Evolutionary conservation across 306 rosid genomes (phyloP).

Genomic region (Gillenia trifoliata): DNA sequence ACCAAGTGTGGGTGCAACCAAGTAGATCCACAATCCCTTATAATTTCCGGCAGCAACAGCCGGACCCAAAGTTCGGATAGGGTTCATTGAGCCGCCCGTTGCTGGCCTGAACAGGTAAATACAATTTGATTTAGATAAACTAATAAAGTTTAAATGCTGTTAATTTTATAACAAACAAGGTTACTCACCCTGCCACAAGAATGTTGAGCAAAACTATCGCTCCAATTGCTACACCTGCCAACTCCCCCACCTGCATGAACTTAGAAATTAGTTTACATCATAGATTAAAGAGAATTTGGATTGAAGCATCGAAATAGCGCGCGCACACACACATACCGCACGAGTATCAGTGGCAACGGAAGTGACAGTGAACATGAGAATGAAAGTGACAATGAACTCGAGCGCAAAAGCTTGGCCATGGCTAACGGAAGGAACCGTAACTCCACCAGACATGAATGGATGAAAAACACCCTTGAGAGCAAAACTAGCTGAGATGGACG

Average conservation of each 20-base stretch:
- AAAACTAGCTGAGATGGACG: slow-evolving; percentile 31
- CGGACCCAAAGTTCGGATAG: slow-evolving; percentile 60
- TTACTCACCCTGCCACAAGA: slow-evolving; percentile 52
- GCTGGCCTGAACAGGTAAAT: slow-evolving; percentile 25
- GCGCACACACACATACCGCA: slow-evolving; percentile 22
- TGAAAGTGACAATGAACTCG: slow-evolving; percentile 52
- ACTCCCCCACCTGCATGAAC: slow-evolving; percentile 37
- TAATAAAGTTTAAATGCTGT: background rate
- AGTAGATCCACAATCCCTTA: slow-evolving; percentile 45
- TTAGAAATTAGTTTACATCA: slow-evolving; percentile 18
- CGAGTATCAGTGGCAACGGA: slow-evolving; percentile 46
- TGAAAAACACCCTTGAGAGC: slow-evolving; percentile 30
- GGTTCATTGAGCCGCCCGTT: slow-evolving; percentile 71
- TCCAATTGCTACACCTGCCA: slow-evolving; percentile 52
- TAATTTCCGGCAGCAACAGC: slow-evolving; percentile 42
- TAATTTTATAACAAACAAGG: background rate
- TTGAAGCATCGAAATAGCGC: background rate
- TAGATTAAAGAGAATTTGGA: background rate
- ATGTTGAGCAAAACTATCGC: slow-evolving; percentile 53
- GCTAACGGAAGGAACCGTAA: slow-evolving; percentile 45
- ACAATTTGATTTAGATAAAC: background rate
- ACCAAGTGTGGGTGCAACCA: slow-evolving; percentile 53
- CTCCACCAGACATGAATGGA: slow-evolving; percentile 39
- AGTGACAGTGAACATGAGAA: slow-evolving; percentile 46
- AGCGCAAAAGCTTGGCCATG: slow-evolving; percentile 37